Base-by-base conservation (phyloP, 345 rosid genomes). In the Alliaria petiolata region DNA sequence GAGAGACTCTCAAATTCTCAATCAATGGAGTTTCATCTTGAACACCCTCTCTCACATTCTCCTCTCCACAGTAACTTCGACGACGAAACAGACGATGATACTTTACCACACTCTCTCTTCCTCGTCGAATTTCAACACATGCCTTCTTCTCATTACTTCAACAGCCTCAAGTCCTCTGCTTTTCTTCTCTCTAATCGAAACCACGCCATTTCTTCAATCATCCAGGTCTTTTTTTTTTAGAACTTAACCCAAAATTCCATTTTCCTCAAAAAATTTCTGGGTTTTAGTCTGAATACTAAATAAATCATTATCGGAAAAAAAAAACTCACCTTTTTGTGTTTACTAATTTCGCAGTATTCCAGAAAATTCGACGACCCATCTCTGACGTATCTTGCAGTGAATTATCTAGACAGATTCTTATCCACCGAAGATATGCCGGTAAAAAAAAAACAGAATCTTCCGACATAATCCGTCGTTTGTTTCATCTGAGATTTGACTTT, bases 361-460 rank as follows among this genome's bases (percentile, higher is more conserved):
- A 65, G 73, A 42, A 77, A 53, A 59, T 55, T 68, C 84, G 80
- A 67, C 45, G 86, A 83, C 46, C 86, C 85, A 5, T 75, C 79
- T 66, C 22, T 84, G 50, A 70, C 88, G 42, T 92, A 87, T 77
- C 93, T 92, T 39, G 93, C 96, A 9, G 80, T 83, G 17, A 92
- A 89, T 77, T 92, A 92, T 76, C 80, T 92, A 33, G 98, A 92
- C 78, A 84, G 98, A 66, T 89, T 87, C 81, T 53, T 92, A 51
- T 86, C 92, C 5, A 79, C 70, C 72, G 89, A 83, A 78, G 83
- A 54, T 65, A 78, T 80, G 45, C 86, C 59, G 84, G 97, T 91
- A 86, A 78, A 22, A 35, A 53, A 86, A 78, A 22, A 35, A 53
- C 61, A 67, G 72, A 72, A 54, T 43, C 67, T 60, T 61, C 49